Base-by-base conservation (phyloP, 768 basidiomycete genomes). In the Auricularia sp. region DNA sequence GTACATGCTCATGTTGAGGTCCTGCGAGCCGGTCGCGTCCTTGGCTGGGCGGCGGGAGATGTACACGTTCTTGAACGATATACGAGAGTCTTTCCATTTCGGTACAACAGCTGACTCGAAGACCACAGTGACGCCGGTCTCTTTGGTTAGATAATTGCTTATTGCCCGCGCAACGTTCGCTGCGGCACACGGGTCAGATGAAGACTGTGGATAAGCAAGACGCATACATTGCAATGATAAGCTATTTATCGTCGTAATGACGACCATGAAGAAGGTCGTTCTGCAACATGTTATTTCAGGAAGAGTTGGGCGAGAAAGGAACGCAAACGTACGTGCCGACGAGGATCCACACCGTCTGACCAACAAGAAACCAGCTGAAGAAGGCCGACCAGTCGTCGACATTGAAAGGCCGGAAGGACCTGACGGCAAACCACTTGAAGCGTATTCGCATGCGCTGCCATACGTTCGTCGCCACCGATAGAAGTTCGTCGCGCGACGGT, bases 81-180 rank as follows among this genome's bases (percentile, higher is more conserved):
- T 88, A 14, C 89, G 88, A 10, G 94, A 95, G 70, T 95, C 92
- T 67, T 93, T 91, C 94, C 95, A 97, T 74, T 93, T 94, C 2
- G 97, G 96, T 10, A 98, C 95, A 70, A 98, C 95, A 36, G 97
- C 97, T 3, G 92, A 94, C 75, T 99, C 97, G 73, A 98, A 98
- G 63, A 96, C 90, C 69, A 99, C 87, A 14, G 87, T 94, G 51
- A 96, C 86, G 2, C 97, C 97, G 0, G 95, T 97, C 73, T 94
- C 90, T 0, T 88, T 81, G 4, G 97, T 98, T 65, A 99, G 78
- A 73, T 98, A 95, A 74, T 94, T 88, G 67, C 94, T 96, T 61
- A 98, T 88, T 6, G 85, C 86, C 39, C 86, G 83, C 10, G 96
- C 97, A 42, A 98, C 82, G 70, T 87, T 90, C 71, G 88, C 93